Evolutionary conservation across 352 stramenopile genomes (phyloP), one percentile per base, ranked within the genome.

Genomic region (Phytopythium delawarense): DNA sequence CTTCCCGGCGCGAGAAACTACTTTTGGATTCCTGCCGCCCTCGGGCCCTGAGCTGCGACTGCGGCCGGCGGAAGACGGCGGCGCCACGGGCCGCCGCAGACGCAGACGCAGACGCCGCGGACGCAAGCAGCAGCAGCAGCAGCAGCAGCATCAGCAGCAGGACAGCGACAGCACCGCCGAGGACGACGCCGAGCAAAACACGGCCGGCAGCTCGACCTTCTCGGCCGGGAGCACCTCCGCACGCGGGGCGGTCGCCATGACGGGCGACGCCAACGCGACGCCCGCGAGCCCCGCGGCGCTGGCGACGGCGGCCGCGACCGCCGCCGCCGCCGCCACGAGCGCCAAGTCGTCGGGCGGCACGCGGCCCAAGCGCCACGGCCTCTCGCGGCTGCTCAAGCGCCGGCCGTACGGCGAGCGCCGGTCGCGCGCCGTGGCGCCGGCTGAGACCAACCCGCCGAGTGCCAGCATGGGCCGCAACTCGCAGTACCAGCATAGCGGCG

Each of bases 331-430:
- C 69, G 25, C 46, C 2, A n/a, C 66, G 39, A 53, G 57, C 63
- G 13, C 35, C 59, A 64, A 60, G 37, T 61, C 75, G 48, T 66
- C 63, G 50, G 59, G 57, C 18, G 70, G 51, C n/a, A 86, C 69
- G 56, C 69, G 81, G 64, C 79, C 79, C 25, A 91, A 90, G 68
- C 72, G 72, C 8, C 79, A 78, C 55, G 87, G 72, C 16, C 70
- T 89, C 40, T 78, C 79, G 12, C 73, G 75, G 4, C 88, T 90
- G 65, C 75, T 90, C 40, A 68, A 71, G 13, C 75, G 73, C 51
- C 88, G 80, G 21, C 74, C 78, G 62, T 92, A 89, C 59, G 70
- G 76, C 37, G 79, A 89, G 62, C 69, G 74, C 7, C 78, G 78
- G 7, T 90, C 81, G 0, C 72, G 80, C 18, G 77, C 84, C 4